phyloP scores from a whole-genome alignment of 257 asterid species.

The Solanum sejunctum region DNA sequence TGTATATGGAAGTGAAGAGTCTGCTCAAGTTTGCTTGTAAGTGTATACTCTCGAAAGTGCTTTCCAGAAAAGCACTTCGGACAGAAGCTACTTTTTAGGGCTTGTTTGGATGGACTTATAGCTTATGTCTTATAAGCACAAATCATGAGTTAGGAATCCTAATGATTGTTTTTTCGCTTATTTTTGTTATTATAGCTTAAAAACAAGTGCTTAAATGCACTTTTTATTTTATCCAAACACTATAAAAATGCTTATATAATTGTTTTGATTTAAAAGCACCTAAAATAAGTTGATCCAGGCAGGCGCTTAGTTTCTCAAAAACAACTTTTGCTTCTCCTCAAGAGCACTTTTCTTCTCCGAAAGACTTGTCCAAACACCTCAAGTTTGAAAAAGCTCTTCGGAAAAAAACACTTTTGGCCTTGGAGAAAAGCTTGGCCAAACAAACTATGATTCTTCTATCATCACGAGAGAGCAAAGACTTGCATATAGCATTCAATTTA shows the following conservation, averaged over 20 bases:
- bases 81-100: neutral
- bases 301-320: neutral
- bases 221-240: too few relatives aligned
- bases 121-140: too few relatives aligned
- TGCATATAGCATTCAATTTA: neutral
- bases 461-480: neutral
- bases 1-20: too few relatives aligned
- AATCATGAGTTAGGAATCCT: too few relatives aligned
- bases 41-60: neutral
- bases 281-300: too few relatives aligned
- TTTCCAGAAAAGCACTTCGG: neutral
- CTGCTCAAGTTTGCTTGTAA: too few relatives aligned
- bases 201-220: too few relatives aligned
- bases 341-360: neutral
- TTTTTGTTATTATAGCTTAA: too few relatives aligned
- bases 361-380: neutral
- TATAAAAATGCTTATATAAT: too few relatives aligned
- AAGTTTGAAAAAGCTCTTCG: neutral
- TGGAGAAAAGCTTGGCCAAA: neutral
- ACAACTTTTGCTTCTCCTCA: neutral
- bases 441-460: neutral
- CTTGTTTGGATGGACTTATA: too few relatives aligned
- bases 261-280: too few relatives aligned
- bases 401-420: neutral
- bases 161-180: too few relatives aligned